phyloP scores from a whole-genome alignment of 2,329 filamentous ascomycete species.

The Neocucurbitaria cava region DNA sequence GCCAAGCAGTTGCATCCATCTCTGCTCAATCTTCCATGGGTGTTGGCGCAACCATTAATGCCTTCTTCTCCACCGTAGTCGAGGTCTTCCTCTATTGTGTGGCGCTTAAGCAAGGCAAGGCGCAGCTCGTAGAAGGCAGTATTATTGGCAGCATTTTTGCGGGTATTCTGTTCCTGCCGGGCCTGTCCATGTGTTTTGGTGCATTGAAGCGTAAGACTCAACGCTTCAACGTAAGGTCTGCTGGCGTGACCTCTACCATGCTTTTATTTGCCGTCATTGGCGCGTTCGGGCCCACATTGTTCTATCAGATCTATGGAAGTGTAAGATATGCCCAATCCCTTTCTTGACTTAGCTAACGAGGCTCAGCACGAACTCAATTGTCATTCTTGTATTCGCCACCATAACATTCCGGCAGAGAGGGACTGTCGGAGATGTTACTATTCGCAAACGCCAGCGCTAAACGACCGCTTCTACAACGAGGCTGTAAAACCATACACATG shows the following conservation, averaged over 20 bases:
- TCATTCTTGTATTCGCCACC: slow-evolving; percentile 64
- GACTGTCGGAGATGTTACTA: slow-evolving; percentile 96
- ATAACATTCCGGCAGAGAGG: slow-evolving; percentile 57
- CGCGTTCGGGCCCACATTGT: slow-evolving; percentile 92
- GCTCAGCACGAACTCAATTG: slow-evolving; percentile 87
- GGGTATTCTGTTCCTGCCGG: slow-evolving; percentile 91
- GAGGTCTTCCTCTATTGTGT: slow-evolving; percentile 98
- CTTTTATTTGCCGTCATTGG: slow-evolving; percentile 94
- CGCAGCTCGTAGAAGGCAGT: slow-evolving; percentile 91
- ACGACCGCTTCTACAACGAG: slow-evolving; percentile 87
- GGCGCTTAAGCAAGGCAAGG: slow-evolving; percentile 90
- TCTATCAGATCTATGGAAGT: slow-evolving; percentile 98
- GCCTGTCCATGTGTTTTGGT: slow-evolving; percentile 97
- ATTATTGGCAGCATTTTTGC: slow-evolving; percentile 98
- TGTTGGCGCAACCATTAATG: slow-evolving; percentile 93
- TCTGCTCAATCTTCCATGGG: slow-evolving; percentile 99
- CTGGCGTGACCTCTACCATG: slow-evolving; percentile 98
- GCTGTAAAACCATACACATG: slow-evolving; percentile 95
- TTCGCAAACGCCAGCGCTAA: slow-evolving; percentile 80
- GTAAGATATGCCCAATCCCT: slow-evolving; percentile 45
- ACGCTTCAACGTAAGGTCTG: slow-evolving; percentile 95
- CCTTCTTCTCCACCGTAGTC: slow-evolving; percentile 96
- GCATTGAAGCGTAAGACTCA: slow-evolving; percentile 98
- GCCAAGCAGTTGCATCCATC: slow-evolving; percentile 96
- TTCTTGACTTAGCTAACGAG: slow-evolving; percentile 43